phyloP scores from a whole-genome alignment of 2,329 filamentous ascomycete genomes.

The Penicillium sumatraense region DNA sequence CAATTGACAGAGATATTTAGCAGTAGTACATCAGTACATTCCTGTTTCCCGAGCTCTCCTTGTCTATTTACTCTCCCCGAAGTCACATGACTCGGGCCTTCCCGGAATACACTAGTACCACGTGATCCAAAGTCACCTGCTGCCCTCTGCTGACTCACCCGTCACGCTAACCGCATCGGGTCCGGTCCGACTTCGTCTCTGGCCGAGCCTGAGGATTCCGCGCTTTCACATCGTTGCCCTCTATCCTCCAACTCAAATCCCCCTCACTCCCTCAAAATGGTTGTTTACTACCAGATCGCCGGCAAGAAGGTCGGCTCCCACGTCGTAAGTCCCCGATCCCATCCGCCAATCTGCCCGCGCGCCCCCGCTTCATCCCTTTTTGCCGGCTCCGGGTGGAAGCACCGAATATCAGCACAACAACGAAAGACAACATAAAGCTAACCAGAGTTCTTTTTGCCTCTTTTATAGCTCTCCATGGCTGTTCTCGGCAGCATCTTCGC shows the following conservation, averaged over 20 bases:
- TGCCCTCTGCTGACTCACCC: constrained; percentile 12
- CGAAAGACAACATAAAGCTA: constrained; percentile 12
- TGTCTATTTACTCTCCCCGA: neutral
- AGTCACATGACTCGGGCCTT: constrained; percentile 23
- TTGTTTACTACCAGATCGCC: constrained; percentile 56
- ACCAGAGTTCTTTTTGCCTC: constrained; percentile 13
- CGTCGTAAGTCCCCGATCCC: constrained; percentile 46
- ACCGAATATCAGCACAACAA: neutral
- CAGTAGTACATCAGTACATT: too few species aligned
- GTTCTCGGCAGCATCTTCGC: constrained; percentile 57
- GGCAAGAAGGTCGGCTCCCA: constrained; percentile 59
- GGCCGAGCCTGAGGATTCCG: constrained; percentile 32
- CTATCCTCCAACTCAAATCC: constrained; percentile 26
- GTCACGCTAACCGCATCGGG: constrained; percentile 22
- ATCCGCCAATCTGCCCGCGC: constrained; percentile 2
- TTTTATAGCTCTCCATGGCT: constrained; percentile 63
- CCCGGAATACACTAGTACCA: constrained; percentile 21
- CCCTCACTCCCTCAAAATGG: constrained; percentile 49
- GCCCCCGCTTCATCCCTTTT: constrained; percentile 26
- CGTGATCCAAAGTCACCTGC: constrained; percentile 12
- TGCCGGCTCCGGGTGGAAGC: constrained; percentile 19
- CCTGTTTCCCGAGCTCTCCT: neutral
- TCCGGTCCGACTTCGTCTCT: constrained; percentile 29
- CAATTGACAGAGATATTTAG: too few species aligned
- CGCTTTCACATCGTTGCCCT: constrained; percentile 32